Conservation (phyloP, 164 flowering plant genomes). For the Hamamelis virginiana region DNA sequence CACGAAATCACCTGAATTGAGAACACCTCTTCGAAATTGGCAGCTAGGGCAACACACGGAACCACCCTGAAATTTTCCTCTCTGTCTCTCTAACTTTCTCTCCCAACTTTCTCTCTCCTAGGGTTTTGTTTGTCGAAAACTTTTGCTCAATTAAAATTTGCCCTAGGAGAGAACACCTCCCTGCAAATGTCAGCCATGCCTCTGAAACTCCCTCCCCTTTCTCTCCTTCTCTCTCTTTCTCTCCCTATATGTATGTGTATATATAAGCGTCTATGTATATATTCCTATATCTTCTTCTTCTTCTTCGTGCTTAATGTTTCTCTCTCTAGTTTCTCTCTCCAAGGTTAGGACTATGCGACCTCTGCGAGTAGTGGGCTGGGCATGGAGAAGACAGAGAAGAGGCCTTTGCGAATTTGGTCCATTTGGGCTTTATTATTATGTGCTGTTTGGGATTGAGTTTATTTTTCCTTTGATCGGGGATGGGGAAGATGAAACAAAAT, state of each 20-base stretch:
- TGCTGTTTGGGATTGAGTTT: too few relatives aligned
- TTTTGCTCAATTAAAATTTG: background rate
- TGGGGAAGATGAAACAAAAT: too few relatives aligned
- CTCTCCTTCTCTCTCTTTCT: background rate
- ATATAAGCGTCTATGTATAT: background rate
- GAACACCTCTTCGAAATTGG: slow-evolving; percentile 1
- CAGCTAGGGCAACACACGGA: slow-evolving; percentile 3
- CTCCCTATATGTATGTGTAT: too few relatives aligned
- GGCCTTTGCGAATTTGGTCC: slow-evolving; percentile 19
- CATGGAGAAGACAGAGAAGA: slow-evolving; percentile 20
- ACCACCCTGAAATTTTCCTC: background rate
- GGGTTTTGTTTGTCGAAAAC: background rate
- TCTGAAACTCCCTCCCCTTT: background rate
- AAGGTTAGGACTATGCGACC: slow-evolving; percentile 10
- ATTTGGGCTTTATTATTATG: slow-evolving; percentile 18
- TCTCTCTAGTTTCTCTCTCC: background rate
- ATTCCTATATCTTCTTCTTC: background rate
- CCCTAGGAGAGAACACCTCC: slow-evolving; percentile 4
- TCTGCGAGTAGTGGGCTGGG: slow-evolving; percentile 31
- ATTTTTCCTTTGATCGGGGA: too few relatives aligned
- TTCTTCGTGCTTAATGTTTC: background rate
- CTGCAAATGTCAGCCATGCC: background rate
- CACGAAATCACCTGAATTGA: slow-evolving; percentile 14
- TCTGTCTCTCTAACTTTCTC: too few relatives aligned
- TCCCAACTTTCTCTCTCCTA: slow-evolving; percentile 4